Evolutionary conservation across 1,139 yeast genomes (phyloP), one percentile per base, ranked within the genome.

Genomic region (Pichia inconspicua): DNA sequence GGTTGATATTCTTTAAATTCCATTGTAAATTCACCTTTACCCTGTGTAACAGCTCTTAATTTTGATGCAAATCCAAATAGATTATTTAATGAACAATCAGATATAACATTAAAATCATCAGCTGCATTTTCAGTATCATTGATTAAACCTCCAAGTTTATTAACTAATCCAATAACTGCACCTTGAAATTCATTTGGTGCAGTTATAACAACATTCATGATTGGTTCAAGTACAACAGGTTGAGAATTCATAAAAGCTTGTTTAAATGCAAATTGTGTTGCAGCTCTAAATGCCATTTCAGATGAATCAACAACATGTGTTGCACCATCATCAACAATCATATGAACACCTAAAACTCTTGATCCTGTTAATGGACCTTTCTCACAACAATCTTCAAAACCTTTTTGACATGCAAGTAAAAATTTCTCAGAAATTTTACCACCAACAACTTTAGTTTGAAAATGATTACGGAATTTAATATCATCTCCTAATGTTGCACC

Each of bases 171-270:
- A 62, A 92, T 92, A 51, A 89, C 90, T 52, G 80, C 73, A 58
- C 97, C 95, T 74, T 94, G 98, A 78, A 90, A 90, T 68, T 94
- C 99, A 59, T 81, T 80, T 52, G 98, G 98, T 4, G 98, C 96
- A 47, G 94, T 86, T 45, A 92, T 84, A 52, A 89, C 82, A 40
- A 92, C 95, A 51, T 80, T 78, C 98, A 92, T 92, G 63, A 92
- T 86, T 49, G 99, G 99, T 69, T 92, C 98, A 63, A 92, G 75
- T 58, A 92, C 81, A 42, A 87, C 88, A 9, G 98, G 97, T 58
- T 79, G 76, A 31, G 96, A 85, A 54, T 77, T 77, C 69, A 82
- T 64, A 70, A 92, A 92, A 10, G 96, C 95, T 66, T 89, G 92
- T 64, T 78, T 84, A 75, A 92, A 94, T 14, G 98, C 99, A 54